Evolutionary conservation across 805 yeast species (phyloP).

Genomic region (Diddensiella caesifluorescens): DNA sequence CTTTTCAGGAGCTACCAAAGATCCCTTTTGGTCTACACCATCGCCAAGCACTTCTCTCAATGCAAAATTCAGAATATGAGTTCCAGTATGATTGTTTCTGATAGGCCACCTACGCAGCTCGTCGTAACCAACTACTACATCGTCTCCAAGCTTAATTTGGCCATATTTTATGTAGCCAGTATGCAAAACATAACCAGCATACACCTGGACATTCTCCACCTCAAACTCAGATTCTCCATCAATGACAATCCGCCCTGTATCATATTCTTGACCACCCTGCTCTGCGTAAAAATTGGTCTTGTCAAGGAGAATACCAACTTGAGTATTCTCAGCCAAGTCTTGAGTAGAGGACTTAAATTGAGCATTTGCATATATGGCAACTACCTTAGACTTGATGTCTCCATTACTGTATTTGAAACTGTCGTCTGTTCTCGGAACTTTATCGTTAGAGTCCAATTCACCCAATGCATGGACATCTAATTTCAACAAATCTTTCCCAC

Average conservation of each 20-base stretch:
- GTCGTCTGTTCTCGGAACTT: conserved; percentile 79
- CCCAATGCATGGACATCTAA: conserved; percentile 89
- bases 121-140: conserved; percentile 80
- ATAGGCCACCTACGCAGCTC: conserved; percentile 94
- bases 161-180: conserved; percentile 87
- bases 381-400: conserved; percentile 61
- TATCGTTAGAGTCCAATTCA: conserved; percentile 48
- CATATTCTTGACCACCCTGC: conserved; percentile 98
- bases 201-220: conserved; percentile 86
- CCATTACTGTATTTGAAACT: conserved; percentile 65
- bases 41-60: conserved; percentile 82
- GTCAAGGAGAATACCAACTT: conserved; percentile 78
- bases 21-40: conserved; percentile 91
- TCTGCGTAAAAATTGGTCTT: conserved; percentile 96
- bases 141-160: conserved; percentile 56
- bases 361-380: conserved; percentile 62
- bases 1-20: conserved; percentile 91
- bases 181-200: conserved; percentile 93
- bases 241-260: conserved; percentile 85
- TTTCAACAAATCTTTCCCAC: conserved; percentile 57
- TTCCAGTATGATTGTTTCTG: conserved; percentile 97
- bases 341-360: conserved; percentile 47
- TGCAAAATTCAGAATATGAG: conserved; percentile 89
- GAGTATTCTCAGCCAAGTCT: conserved; percentile 39
- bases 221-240: conserved; percentile 84